These are phyloP conservation scores for Jackrogersella multiformis DNA, from an alignment of 495 filamentous ascomycete genomes.

Conservation along the genomic window DNA sequence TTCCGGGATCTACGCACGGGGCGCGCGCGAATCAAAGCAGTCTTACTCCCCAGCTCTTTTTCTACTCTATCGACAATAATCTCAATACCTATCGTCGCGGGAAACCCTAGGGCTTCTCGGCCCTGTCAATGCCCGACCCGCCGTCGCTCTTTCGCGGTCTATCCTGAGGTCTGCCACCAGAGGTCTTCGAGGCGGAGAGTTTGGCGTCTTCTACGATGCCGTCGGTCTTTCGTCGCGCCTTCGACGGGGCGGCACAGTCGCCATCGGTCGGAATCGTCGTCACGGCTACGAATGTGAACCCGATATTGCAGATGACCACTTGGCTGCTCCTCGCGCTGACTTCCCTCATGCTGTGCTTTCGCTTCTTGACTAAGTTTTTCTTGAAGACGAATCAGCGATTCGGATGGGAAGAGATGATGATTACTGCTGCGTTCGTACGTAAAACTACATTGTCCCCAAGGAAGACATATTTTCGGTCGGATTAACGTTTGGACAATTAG, in stretches of 20 bases:
- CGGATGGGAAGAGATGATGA: slow-evolving; percentile 37
- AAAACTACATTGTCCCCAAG: not conserved
- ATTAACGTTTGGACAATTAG: slow-evolving; percentile 26
- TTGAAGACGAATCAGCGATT: slow-evolving; percentile 38
- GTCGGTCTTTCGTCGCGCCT: slow-evolving; percentile 26
- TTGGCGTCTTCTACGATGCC: slow-evolving; percentile 20
- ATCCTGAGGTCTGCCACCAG: slow-evolving; percentile 18
- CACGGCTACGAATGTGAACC: slow-evolving; percentile 36
- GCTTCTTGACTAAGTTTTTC: slow-evolving; percentile 42
- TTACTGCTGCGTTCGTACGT: slow-evolving; percentile 41
- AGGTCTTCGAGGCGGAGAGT: not conserved
- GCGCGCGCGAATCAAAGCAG: slow-evolving; percentile 30
- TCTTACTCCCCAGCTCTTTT: slow-evolving; percentile 23
- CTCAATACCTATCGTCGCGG: slow-evolving; percentile 25
- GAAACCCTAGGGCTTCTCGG: slow-evolving; percentile 30
- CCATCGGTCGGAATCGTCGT: slow-evolving; percentile 34
- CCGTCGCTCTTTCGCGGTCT: slow-evolving; percentile 21
- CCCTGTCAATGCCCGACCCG: slow-evolving; percentile 36
- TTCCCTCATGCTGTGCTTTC: slow-evolving; percentile 40
- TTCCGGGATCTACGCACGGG: slow-evolving; percentile 24
- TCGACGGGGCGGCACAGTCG: slow-evolving; percentile 10
- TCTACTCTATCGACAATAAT: slow-evolving; percentile 21
- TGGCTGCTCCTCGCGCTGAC: slow-evolving; percentile 44
- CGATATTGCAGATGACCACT: slow-evolving; percentile 40
- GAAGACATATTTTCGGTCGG: not conserved